A percentile compares a stretch with the other conserved stretches of the same genome.
Evolutionary conservation across 2,329 filamentous ascomycete species (phyloP).

Genomic region (Calycina marina): DNA sequence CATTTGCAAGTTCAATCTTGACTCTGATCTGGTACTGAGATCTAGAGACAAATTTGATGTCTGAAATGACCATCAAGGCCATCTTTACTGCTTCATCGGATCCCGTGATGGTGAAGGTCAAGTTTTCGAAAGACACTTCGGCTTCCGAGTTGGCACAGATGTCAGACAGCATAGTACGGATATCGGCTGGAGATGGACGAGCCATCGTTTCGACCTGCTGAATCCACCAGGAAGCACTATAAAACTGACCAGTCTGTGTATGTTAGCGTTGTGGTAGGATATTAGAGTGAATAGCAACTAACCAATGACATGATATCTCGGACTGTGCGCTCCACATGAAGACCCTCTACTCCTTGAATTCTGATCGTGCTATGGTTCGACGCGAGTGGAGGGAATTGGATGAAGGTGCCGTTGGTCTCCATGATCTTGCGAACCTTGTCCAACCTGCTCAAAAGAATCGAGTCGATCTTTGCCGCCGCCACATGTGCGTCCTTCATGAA

Average conservation of each 20-base stretch:
- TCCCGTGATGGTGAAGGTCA: slow-evolving; percentile 85
- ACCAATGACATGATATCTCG: slow-evolving; percentile 91
- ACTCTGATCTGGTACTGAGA: slow-evolving; percentile 87
- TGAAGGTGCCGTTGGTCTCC: slow-evolving; percentile 89
- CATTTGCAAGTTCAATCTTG: slow-evolving; percentile 96
- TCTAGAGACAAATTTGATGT: slow-evolving; percentile 77
- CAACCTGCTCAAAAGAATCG: slow-evolving; percentile 74
- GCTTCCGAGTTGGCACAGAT: slow-evolving; percentile 95
- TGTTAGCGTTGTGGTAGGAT: slow-evolving; percentile 13
- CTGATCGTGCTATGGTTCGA: slow-evolving; percentile 73
- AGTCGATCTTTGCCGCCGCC: slow-evolving; percentile 85
- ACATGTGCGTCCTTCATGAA: slow-evolving; percentile 88
- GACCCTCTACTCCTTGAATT: slow-evolving; percentile 82
- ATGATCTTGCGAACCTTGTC: slow-evolving; percentile 98
- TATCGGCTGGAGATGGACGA: slow-evolving; percentile 49
- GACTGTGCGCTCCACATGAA: slow-evolving; percentile 89
- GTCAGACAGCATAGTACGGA: slow-evolving; percentile 82
- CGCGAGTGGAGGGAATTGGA: slow-evolving; percentile 79
- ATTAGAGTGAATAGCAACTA: slow-evolving; percentile 24
- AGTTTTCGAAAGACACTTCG: slow-evolving; percentile 86
- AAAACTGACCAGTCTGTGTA: slow-evolving; percentile 79
- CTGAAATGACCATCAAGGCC: slow-evolving; percentile 85
- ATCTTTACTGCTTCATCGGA: slow-evolving; percentile 94
- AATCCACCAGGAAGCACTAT: slow-evolving; percentile 93
- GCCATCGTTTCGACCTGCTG: slow-evolving; percentile 56